A percentile compares a stretch with the other conserved stretches of the same genome.
Conservation (phyloP, 176 grass and related monocot species). For the Avena insularis region DNA sequence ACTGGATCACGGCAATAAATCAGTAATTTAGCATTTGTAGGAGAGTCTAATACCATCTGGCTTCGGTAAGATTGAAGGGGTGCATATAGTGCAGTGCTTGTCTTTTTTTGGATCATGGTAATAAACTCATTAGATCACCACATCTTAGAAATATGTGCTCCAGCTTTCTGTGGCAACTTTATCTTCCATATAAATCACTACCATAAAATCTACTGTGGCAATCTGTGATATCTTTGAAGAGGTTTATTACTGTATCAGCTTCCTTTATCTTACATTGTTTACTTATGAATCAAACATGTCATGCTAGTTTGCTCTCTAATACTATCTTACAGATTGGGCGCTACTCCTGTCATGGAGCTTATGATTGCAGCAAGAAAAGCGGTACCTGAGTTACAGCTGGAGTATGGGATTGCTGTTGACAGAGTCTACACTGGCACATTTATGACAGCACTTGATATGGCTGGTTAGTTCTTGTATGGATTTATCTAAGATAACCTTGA, state of each 20-base stretch:
- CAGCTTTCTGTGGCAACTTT: not conserved
- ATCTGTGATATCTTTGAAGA: constrained; percentile 28
- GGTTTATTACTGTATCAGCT: constrained; percentile 8
- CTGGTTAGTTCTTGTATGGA: constrained; percentile 64
- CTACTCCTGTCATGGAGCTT: constrained; percentile 95
- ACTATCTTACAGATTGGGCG: constrained; percentile 69
- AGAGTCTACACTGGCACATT: constrained; percentile 95
- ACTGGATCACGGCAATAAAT: not conserved
- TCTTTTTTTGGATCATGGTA: constrained; percentile 19
- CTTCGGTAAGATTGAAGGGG: constrained; percentile 33
- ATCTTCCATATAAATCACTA: constrained; percentile 4
- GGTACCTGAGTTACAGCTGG: constrained; percentile 88
- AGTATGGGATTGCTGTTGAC: constrained; percentile 96
- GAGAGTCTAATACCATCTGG: not conserved
- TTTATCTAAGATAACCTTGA: constrained; percentile 15
- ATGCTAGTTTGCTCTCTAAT: constrained; percentile 33
- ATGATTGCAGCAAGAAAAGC: constrained; percentile 97
- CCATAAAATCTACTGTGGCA: constrained; percentile 19
- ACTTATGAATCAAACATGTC: constrained; percentile 16
- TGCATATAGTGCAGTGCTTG: constrained; percentile 15
- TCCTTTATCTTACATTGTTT: constrained; percentile 30
- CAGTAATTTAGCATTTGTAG: constrained; percentile 5
- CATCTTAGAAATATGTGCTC: constrained; percentile 13
- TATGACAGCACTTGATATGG: constrained; percentile 99
- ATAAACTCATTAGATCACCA: not conserved